Base-by-base conservation (phyloP, 2,329 filamentous ascomycete species). In the Blastomyces gilchristii region DNA sequence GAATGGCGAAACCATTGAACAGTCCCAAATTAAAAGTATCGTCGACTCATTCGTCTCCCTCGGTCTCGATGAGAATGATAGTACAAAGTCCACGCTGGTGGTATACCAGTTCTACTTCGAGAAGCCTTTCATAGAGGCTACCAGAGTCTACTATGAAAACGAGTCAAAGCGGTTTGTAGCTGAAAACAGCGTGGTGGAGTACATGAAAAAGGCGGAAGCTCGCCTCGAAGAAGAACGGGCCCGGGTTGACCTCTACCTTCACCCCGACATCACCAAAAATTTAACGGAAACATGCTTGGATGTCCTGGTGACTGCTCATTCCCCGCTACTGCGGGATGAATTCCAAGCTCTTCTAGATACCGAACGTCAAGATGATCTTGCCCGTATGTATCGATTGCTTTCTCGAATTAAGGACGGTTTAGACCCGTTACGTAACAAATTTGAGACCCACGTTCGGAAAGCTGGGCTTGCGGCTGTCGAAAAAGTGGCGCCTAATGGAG, bases 161-260 rank as follows among this genome's bases (percentile, higher is more conserved):
- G 95, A 99, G 75, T 97, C 94, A 25, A 90, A 91, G 70, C 88
- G 91, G 67, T 99, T 99, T 73, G 86, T 99, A 43, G 90, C 91
- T 12, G 93, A 97, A 75, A 99, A 99, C 74, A 96, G 89, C 67
- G 91, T 99, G 3, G 92, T 99, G 43, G 94, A 99, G 73, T 99
- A 97, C 78, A 97, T 99, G 94, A 97, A 97, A 82, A 99, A 99
- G 83, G 95, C 94, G 0, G 93, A 97, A 77, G 78, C 85, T 52
- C 87, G 94, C 41, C 78, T 99, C 65, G 85, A 90, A 8, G 94
- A 99, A 76, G 94, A 99, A 76, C 94, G 96, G 78, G 90, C 93
- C 72, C 90, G 94, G 34, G 94, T 99, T 11, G 86, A 86, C 67
- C 85, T 97, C 72, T 99, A 96, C 72, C 82, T 99, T 56, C 91